Evolutionary conservation across 805 yeast genomes (phyloP), one percentile per base, ranked within the genome.

Genomic region (Limtongia smithiae): DNA sequence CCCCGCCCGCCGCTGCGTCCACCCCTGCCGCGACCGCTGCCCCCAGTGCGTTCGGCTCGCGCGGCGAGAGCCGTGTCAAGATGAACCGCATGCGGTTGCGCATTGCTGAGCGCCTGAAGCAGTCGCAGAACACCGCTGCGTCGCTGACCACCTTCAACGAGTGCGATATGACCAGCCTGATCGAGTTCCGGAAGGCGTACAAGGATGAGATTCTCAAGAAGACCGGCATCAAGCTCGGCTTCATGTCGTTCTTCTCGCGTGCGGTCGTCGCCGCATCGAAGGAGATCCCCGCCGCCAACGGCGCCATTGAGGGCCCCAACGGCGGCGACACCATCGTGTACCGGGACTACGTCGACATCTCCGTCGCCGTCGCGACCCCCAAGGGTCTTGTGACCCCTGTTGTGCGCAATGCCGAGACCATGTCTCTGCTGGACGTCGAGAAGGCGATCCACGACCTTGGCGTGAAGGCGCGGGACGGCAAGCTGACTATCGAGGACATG

Each of bases 41-140:
- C 31, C 60, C 69, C 45, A 64, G 65, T 46, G 62, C 71, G 37
- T 69, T 77, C 31, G 87, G 86, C 66, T 77, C 93, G 51, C 85
- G 98, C 76, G 71, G 74, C 55, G 97, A 93, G 74, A 85, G 82
- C 67, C 81, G 89, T 69, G 94, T 93, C 58, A 91, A 91, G 78
- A 91, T 91, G 97, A 93, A 90, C 82, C 86, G 98, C 77, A 93
- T 91, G 97, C 85, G 98, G 75, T 73, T 87, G 74, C 87, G 98
- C 79, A 93, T 93, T 61, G 96, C 98, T 54, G 97, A 91, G 77
- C 87, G 98, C 75, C 84, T 91, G 68, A 91, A 91, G 87, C 97
- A 93, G 77, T 86, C 97, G 31, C 98, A 91, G 75, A 93, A 93
- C 78, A 90, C 97, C 48, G 95, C 97, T 60, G 98, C 98, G 33